Base-by-base conservation (phyloP, 345 rosid species). In the Citrus maxima region DNA sequence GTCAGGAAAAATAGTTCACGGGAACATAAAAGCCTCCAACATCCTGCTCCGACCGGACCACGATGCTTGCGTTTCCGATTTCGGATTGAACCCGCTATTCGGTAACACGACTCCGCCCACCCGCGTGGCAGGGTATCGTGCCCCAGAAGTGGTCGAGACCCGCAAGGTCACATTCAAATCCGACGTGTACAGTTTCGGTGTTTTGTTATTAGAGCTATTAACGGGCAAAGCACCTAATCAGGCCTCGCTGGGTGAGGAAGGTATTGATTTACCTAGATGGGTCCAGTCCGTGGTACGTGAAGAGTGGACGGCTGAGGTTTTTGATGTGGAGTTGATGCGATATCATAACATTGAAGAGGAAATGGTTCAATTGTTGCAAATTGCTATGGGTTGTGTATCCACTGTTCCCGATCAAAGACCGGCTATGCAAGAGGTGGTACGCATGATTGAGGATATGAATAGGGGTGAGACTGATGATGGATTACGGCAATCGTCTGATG, bases 291-390 rank as follows among this genome's bases (percentile, higher is more conserved):
- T 96, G 59, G 99, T 96, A 3, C 80, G 99, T 2, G 99, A 96
- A 84, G 99, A 96, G 74, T 96, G 99, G 99, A 94, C 99, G 10
- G 99, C 99, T 0, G 99, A 94, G 86, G 99, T 96, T 0, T 93
- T 96, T 37, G 99, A 93, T 1, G 97, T 89, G 68, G 99, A 96
- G 88, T 81, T 96, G 22, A 96, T 96, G 97, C 84, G 95, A 77
- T 89, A 91, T 67, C 97, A 91, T 56, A 94, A 90, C 90, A 91
- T 92, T 4, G 99, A 96, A 78, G 99, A 96, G 76, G 99, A 96
- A 83, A 96, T 96, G 99, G 99, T 96, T 66, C 98, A 93, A 87
- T 82, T 96, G 82, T 86, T 96, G 70, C 99, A 96, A 66, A 92
- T 94, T 10, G 99, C 99, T 4, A 96, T 96, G 98, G 80, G 94